phyloP scores from a whole-genome alignment of 2,329 filamentous ascomycete genomes.

The Kalaharituber pfeilii region DNA sequence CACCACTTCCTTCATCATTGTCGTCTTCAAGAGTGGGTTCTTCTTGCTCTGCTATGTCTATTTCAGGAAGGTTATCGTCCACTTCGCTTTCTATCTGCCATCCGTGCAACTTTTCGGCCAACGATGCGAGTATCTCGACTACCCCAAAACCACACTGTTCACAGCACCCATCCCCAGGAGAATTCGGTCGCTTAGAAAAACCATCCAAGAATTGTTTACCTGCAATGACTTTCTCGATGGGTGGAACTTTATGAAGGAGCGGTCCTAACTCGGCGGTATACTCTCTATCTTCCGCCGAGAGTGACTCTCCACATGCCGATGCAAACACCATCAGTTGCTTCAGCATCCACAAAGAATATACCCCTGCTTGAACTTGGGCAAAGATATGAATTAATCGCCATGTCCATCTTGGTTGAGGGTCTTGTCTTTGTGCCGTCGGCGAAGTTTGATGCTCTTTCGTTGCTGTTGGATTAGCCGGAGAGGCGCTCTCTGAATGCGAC shows the following conservation, averaged over 20 bases:
- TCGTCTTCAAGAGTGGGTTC: too few species aligned
- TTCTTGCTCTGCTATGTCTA: too few species aligned
- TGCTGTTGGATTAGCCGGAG: background rate
- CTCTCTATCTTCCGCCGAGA: background rate
- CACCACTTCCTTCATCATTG: too few species aligned
- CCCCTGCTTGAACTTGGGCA: constrained; percentile 13
- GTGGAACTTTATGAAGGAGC: background rate
- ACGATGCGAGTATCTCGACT: background rate
- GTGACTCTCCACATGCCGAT: background rate
- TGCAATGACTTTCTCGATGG: background rate
- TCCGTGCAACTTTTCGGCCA: background rate
- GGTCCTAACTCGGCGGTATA: background rate
- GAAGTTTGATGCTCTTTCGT: background rate
- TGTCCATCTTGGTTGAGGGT: constrained; percentile 7
- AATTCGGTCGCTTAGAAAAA: background rate
- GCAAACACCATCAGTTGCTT: constrained; percentile 1
- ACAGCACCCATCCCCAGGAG: background rate
- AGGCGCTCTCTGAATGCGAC: too few species aligned
- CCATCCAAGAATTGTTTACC: background rate
- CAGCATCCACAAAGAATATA: constrained; percentile 1
- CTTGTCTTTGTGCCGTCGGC: background rate
- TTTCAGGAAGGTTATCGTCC: too few species aligned
- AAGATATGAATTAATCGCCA: constrained; percentile 15
- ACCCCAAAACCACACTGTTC: background rate
- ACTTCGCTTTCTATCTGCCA: background rate